Evolutionary conservation across 208 protist genomes (phyloP).

Genomic region (Leishmania braziliensis): DNA sequence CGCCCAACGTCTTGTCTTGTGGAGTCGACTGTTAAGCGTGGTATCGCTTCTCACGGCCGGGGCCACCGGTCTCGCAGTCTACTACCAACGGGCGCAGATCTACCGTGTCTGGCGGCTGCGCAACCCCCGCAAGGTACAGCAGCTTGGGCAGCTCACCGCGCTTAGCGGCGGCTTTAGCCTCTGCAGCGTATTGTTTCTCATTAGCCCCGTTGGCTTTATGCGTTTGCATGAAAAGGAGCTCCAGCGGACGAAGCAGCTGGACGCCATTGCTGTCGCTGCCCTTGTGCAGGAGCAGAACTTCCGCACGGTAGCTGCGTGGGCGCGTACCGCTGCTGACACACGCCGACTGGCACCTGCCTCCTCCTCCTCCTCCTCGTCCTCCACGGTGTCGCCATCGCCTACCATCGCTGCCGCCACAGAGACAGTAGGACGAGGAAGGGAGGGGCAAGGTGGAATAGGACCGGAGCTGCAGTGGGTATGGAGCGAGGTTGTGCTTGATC

Average conservation of each 20-base stretch:
- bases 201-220: constrained; percentile 46
- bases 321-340: background rate
- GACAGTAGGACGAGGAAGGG: background rate
- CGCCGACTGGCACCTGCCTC: background rate
- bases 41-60: constrained; percentile 18
- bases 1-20: constrained; percentile 18
- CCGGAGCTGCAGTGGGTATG: constrained; percentile 16
- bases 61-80: constrained; percentile 26
- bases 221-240: constrained; percentile 26
- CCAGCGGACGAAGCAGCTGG: constrained; percentile 35
- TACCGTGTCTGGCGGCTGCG: constrained; percentile 64
- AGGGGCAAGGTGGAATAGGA: background rate
- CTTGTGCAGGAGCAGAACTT: constrained; percentile 39
- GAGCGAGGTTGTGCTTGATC: constrained; percentile 15
- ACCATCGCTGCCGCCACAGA: background rate
- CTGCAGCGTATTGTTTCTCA: constrained; percentile 34
- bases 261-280: constrained; percentile 38
- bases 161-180: constrained; percentile 16
- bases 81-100: constrained; percentile 50
- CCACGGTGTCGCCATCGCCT: background rate
- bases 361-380: background rate
- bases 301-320: constrained; percentile 17
- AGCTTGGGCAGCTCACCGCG: constrained; percentile 23
- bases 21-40: constrained; percentile 23
- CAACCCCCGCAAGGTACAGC: constrained; percentile 30